A percentile compares a stretch with the other conserved stretches of the same genome.
These are phyloP conservation scores for Nakazawaea ernobii DNA, from an alignment of 805 yeast genomes.

Conservation along the genomic window DNA sequence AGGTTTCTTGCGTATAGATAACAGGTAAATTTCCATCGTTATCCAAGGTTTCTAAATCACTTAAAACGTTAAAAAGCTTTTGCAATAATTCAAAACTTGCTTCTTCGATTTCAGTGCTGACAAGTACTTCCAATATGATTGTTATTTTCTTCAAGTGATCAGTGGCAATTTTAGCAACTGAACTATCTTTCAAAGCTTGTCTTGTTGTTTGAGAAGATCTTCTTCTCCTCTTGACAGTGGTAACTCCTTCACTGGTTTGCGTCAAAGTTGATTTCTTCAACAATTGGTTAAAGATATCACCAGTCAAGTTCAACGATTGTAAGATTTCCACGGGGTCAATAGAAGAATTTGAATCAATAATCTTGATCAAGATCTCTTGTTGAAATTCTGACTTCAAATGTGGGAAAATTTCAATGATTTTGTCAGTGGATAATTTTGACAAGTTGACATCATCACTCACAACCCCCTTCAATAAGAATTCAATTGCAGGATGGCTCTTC, in stretches of 20 bases:
- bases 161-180: conserved; percentile 70
- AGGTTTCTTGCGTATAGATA: conserved; percentile 81
- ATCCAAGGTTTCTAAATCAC: conserved; percentile 79
- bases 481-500: conserved; percentile 47
- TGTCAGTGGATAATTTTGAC: conserved; percentile 42
- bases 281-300: conserved; percentile 52
- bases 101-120: conserved; percentile 11
- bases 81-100: conserved; percentile 32
- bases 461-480: conserved; percentile 53
- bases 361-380: conserved; percentile 48
- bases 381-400: conserved; percentile 54
- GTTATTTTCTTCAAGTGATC: conserved; percentile 74
- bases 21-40: conserved; percentile 90
- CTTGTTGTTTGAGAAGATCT: conserved; percentile 70
- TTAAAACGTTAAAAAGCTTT: conserved; percentile 49
- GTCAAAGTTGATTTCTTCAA: conserved; percentile 40
- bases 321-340: conserved; percentile 47
- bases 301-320: conserved; percentile 48
- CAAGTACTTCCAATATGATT: conserved; percentile 66
- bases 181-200: conserved; percentile 70
- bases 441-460: conserved; percentile 36
- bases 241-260: conserved; percentile 26
- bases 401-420: conserved; percentile 50
- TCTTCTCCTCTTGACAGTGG: conserved; percentile 68
- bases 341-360: conserved; percentile 46